Evolutionary conservation across 805 yeast genomes (phyloP), one percentile per base, ranked within the genome.

Genomic region (Pichia ethanolica): DNA sequence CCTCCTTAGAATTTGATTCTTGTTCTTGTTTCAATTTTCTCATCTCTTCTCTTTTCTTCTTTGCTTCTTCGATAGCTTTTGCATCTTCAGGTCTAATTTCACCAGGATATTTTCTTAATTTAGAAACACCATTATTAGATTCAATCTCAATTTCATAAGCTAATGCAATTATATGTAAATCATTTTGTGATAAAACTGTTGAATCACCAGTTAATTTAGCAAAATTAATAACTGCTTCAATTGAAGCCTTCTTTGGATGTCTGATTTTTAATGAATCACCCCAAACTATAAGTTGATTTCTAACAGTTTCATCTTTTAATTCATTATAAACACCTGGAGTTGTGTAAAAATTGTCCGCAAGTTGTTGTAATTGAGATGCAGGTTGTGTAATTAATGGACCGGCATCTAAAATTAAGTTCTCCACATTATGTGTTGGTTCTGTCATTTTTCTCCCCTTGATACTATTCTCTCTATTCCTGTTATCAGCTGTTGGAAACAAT

Each of bases 281-380:
- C 96, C 97, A 89, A 9, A 90, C 71, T 5, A 79, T 70, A 41
- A 93, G 70, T 59, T 90, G 90, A 56, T 78, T 78, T 65, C 96
- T 76, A 7, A 95, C 88, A 54, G 78, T 75, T 53, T 84, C 96
- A 70, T 93, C 98, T 60, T 78, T 82, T 62, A 93, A 81, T 70
- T 93, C 99, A 33, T 77, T 73, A 59, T 76, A 80, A 14, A 93
- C 98, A 1, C 97, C 90, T 12, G 98, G 97, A 2, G 97, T 88
- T 12, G 97, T 90, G 64, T 73, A 85, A 60, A 87, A 87, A n/a
- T 68, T 65, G 14, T 75, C 66, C 1, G 96, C 97, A 61, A 75
- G 78, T 55, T 77, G 79, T 59, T 82, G 81, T 42, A 93, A 71
- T 25, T 82, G 77, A 3, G 89, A 75, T 11, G 86, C 87, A 5